These are phyloP conservation scores for Nicotiana paniculata DNA, from an alignment of 257 asterid species.

Conservation along the genomic window DNA sequence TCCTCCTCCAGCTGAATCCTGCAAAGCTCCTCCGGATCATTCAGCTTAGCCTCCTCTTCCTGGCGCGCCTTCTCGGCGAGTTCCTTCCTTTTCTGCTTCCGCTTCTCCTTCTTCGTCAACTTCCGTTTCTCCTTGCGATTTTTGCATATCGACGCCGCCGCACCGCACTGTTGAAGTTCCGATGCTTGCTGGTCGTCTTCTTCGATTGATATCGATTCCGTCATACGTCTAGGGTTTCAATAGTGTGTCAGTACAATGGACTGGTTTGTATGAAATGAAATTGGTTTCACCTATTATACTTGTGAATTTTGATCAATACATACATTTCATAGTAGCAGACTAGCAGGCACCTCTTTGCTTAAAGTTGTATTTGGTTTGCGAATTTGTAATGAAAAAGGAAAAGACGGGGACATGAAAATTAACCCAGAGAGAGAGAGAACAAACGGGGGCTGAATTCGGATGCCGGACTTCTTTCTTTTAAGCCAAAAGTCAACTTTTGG, in stretches of 20 bases:
- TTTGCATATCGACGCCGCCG: constrained; percentile 16
- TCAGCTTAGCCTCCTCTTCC: constrained; percentile 62
- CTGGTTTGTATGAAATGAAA: neutral
- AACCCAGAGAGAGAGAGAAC: too few species aligned
- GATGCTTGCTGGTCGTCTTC: constrained; percentile 11
- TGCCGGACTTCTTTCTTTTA: too few species aligned
- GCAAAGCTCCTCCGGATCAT: constrained; percentile 69
- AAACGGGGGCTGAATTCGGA: too few species aligned
- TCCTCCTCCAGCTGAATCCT: constrained; percentile 68
- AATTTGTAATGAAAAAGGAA: neutral
- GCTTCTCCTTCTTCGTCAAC: constrained; percentile 72
- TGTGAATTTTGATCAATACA: neutral
- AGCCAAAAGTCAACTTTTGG: too few species aligned
- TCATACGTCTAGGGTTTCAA: constrained; percentile 13
- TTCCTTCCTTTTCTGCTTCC: constrained; percentile 82
- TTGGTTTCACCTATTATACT: neutral
- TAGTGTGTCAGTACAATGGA: neutral
- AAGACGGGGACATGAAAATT: neutral
- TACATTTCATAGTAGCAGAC: neutral
- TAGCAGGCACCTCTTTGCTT: neutral
- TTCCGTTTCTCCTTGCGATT: constrained; percentile 70
- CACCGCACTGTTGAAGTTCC: neutral
- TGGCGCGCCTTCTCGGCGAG: constrained; percentile 60
- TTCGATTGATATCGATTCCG: constrained; percentile 17
- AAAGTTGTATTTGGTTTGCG: neutral